Evolutionary conservation across 306 rosid species (phyloP), one percentile per base, ranked within the genome.

Genomic region (Medicago ruthenica): DNA sequence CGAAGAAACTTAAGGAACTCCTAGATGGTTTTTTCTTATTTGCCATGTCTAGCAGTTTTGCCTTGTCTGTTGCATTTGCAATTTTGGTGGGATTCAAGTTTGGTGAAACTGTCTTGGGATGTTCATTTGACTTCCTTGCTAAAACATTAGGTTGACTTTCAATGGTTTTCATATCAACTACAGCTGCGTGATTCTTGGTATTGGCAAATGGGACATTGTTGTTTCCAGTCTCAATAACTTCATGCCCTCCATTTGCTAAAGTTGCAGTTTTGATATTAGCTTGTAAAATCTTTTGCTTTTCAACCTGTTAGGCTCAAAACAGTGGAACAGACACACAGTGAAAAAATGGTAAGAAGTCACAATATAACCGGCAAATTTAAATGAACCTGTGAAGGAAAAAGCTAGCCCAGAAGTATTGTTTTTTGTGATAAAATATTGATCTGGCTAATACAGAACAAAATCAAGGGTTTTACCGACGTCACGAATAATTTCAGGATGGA

Each of bases 271-370:
- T 92, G 39, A 74, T 89, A 70, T 78, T 86, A 54, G 66, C 87
- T 79, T 77, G 93, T 87, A 89, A 83, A 85, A 95, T 95, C 87
- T 86, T 88, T 59, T 89, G 88, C 85, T 89, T 95, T 84, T 92
- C 98, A 84, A 92, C 96, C 98, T 94, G 85, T 80, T 82, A 69
- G 67, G 31, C 59, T 31, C 24, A 14, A 61, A 50, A 45, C 55
- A 62, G 57, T 63, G 77, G 17, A 72, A 74, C 48, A 27, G 20
- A 57, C 65, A 34, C 6, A 27, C n/a, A 18, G 71, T 70, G 63
- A 77, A 51, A 66, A 45, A 20, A 16, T 41, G 41, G 45, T 6
- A 59, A 9, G 31, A 50, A 51, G 20, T 62, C 67, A 73, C 27
- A 3, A 15, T 22, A 7, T 20, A 74, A 70, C 21, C 21, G 50